Base-by-base conservation (phyloP, 2,329 filamentous ascomycete species). In the Didymosphaeria variabile region DNA sequence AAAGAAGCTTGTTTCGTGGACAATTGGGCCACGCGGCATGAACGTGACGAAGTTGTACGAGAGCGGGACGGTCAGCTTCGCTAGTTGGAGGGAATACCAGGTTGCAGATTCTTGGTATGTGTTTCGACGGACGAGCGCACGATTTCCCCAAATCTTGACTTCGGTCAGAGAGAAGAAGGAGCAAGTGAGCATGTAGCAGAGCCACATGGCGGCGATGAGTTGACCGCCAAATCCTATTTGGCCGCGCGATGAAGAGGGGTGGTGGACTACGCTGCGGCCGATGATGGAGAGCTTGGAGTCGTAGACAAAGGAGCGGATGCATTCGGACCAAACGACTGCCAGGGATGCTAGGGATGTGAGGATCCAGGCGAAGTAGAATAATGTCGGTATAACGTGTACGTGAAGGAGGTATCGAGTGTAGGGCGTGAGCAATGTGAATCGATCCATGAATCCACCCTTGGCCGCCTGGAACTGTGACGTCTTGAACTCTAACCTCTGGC, bases 21-120 rank as follows among this genome's bases (percentile, higher is more conserved):
- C 94, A 45, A 97, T 87, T 13, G 84, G 26, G 4, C 26, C 83
- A 8, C 83, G 84, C 0, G 91, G 91, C 23, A 97, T 80, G 75
- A 98, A 94, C 0, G 94, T 97, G 76, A 97, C 86, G 74, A 98
- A 99, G 80, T 99, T 99, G 86, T 97, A 99, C 4, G 92, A 90
- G 9, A 99, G 85, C 0, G 95, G 95, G 0, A 99, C 92, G 1
- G 92, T 97, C 46, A 99, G 87, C 72, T 94, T 92, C 55, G 95
- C 94, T 12, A 97, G 91, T 76, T 97, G 93, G 60, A 93, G 89
- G 1, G 93, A 91, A 75, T 98, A 99, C 93, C 96, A 99, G 68
- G 94, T 96, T 0, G 95, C 95, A 53, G 90, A 93, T 76, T 98
- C 95, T 62, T 92, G 89, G 60, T 96, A 94, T 0, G 95, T 99